Base-by-base conservation (phyloP, 2,329 filamentous ascomycete genomes). In the Chaetomium sp. region DNA sequence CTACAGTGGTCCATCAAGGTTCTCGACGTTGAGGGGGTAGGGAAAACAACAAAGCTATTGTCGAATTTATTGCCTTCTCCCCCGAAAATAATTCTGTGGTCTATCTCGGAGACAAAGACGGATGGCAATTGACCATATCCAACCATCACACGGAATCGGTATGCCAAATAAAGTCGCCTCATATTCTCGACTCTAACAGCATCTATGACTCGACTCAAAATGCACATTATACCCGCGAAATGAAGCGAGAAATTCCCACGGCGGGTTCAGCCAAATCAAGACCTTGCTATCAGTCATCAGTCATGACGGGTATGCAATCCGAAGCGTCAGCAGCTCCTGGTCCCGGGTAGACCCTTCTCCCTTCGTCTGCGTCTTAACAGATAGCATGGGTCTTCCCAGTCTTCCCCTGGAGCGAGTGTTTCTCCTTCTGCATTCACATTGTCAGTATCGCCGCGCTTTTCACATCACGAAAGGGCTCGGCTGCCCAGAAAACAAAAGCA, bases 341-440 rank as follows among this genome's bases (percentile, higher is more conserved):
- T 56, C 59, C 57, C 38, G n/a, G 64, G 64, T 27, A 60, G n/a
- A 49, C 64, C 58, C 33, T 13, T 45, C 42, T 13, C 49, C 10
- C 49, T 23, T 7, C 25, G 33, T 45, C 33, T 49, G 35, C 25
- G 38, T 16, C 31, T 65, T 86, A 97, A 79, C 93, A 97, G 65
- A 96, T 82, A 47, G 87, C 89, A 77, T 97, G 93, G 1, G 92
- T 94, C 85, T 97, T 97, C 62, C 92, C 93, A 64, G 87, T 86
- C 85, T 95, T 93, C 19, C 91, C 93, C 79, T 96, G 92, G 70
- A 98, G 80, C 64, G 90, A 94, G 78, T 98, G 94, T 71, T 86
- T 86, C 80, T 97, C 93, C 68, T 89, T 86, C 78, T 88, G 77
- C 68, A 60, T 0, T 0, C 0, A 45, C 16, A 51, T 53, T 38